Percentiles rank a stretch among this genome's conserved stretches.
These are phyloP conservation scores for Penicillium malachiteum DNA, from an alignment of 495 filamentous ascomycete species.

Conservation along the genomic window DNA sequence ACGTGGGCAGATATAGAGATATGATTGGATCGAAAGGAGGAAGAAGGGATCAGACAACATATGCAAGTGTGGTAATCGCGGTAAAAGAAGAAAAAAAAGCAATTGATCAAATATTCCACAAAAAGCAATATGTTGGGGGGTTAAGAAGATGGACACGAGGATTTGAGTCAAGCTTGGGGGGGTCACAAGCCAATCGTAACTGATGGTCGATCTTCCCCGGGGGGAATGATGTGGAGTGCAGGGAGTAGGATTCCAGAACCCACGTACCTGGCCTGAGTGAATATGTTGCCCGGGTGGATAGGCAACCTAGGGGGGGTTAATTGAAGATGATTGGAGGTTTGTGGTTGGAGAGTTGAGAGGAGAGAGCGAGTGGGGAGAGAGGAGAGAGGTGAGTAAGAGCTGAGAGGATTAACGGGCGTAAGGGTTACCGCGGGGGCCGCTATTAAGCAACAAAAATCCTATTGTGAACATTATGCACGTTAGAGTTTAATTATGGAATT, in stretches of 20 bases:
- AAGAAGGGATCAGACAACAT: constrained; percentile 3
- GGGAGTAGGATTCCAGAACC: constrained; percentile 1
- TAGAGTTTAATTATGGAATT: too few relatives aligned
- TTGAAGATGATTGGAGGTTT: not conserved
- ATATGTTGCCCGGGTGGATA: not conserved
- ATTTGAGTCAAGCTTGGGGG: not conserved
- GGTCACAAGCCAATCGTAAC: constrained; percentile 19
- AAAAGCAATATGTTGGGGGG: constrained; percentile 2
- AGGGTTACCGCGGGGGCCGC: not conserved
- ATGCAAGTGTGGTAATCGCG: constrained; percentile 25
- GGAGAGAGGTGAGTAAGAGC: not conserved
- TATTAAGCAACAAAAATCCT: too few relatives aligned
- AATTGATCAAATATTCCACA: not conserved
- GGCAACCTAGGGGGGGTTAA: not conserved
- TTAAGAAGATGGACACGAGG: constrained; percentile 14
- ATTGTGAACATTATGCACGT: too few relatives aligned
- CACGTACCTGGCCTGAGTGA: constrained; percentile 20
- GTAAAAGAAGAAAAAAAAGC: constrained; percentile 16
- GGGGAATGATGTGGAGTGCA: constrained; percentile 14
- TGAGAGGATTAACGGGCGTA: not conserved
- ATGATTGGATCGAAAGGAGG: constrained; percentile 19
- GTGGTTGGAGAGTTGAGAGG: not conserved
- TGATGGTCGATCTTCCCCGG: constrained; percentile 17
- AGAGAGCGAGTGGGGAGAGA: not conserved
- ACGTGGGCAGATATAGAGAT: constrained; percentile 9